Base-by-base conservation (phyloP, 2,329 filamentous ascomycete genomes). In the Pezicula neosporulosa region DNA sequence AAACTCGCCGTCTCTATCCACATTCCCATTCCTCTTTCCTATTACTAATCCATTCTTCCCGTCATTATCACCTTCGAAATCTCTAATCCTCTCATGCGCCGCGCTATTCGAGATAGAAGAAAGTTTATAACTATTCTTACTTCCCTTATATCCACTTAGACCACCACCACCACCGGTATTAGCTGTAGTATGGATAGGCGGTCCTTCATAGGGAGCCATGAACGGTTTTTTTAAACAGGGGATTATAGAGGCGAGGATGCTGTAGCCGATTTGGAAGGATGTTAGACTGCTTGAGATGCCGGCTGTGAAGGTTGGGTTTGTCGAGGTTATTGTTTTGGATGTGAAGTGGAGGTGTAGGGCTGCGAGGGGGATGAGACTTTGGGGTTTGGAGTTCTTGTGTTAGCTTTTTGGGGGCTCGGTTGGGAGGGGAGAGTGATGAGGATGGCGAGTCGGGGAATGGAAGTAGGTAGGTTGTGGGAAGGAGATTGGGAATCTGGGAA, bases 361-460 rank as follows among this genome's bases (percentile, higher is more conserved):
- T 19, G 21, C 21, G 16, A 43, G 7, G 18, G 41, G 6, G 9
- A 43, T 15, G 8, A 43, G 13, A 9, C 16, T 19, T 15, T 21
- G 19, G 3, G 55, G 13, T 55, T 42, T 9, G 36, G n/a, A n/a
- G 35, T 21, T 50, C 21, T 24, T 16, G n/a, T 45, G 44, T 45
- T 28, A 51, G 48, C 36, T 41, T 21, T 5, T 21, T 21, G 21
- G 21, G 21, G 3, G 21, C 21, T 21, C 5, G 21, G 21, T 21
- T 21, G 21, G 21, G 21, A 21, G 21, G 21, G 21, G 3, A 21
- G 3, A 21, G 21, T 21, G 21, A 3, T 21, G 21, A 5, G 21
- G 3, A 3, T 21, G 3, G 21, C 3, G 21, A 21, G 21, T 21
- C 5, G 21, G 5, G 21, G 21, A 21, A 21, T 21, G 21, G 5